A percentile compares a stretch with the other conserved stretches of the same genome.
Conservation (phyloP, 306 rosid species). For the Pueraria montana region DNA sequence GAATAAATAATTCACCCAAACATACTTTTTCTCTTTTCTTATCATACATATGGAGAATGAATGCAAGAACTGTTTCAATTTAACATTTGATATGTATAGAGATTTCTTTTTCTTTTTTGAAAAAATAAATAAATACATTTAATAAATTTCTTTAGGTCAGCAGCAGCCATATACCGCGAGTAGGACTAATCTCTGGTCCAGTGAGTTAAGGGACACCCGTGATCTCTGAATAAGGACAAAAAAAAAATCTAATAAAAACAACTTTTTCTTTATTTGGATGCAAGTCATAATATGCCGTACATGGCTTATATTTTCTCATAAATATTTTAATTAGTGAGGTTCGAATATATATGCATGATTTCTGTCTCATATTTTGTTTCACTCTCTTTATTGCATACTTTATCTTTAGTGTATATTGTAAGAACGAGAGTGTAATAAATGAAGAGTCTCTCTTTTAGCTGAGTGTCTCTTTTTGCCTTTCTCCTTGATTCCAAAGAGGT, state of each 20-base stretch:
- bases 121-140: background rate
- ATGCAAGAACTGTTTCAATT: background rate
- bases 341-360: no score
- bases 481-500: background rate
- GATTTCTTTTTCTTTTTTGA: background rate
- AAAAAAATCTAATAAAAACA: background rate
- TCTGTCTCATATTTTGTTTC: background rate
- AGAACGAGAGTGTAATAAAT: background rate
- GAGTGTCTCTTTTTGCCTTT: background rate
- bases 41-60: background rate
- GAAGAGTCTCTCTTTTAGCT: background rate
- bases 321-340: background rate
- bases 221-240: no score
- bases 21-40: slow-evolving; percentile 26
- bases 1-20: background rate
- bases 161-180: no score
- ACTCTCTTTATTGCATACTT: background rate
- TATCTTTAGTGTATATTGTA: background rate
- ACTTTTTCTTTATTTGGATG: background rate
- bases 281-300: background rate
- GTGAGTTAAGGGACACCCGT: no score
- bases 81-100: background rate
- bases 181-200: no score
- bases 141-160: no score
- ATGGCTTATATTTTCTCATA: background rate